phyloP scores from a whole-genome alignment of 2,329 filamentous ascomycete genomes.

The Thelonectria rubi region DNA sequence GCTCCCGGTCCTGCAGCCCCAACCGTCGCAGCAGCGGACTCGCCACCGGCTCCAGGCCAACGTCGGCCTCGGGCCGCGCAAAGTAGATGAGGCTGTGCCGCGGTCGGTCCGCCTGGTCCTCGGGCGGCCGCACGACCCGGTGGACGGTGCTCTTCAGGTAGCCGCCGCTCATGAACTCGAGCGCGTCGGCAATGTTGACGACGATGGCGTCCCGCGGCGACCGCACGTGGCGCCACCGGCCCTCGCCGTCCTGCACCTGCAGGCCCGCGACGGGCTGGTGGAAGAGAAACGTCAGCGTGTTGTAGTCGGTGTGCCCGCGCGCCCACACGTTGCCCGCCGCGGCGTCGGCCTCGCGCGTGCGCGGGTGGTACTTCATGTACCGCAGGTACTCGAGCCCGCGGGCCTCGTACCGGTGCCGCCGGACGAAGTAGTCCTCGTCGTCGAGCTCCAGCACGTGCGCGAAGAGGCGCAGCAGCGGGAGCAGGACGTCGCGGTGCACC shows the following conservation, averaged over 20 bases:
- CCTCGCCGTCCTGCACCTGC: conserved; percentile 57
- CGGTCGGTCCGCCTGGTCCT: conserved; percentile 53
- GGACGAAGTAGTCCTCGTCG: conserved; percentile 17
- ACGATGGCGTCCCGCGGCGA: conserved; percentile 60
- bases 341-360: conserved; percentile 52
- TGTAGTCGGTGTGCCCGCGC: conserved; percentile 63
- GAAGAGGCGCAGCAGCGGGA: conserved; percentile 12
- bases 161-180: conserved; percentile 58
- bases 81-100: conserved; percentile 59
- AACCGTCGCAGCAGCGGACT: conserved; percentile 7
- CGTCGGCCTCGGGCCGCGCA: conserved; percentile 47
- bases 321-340: conserved; percentile 48
- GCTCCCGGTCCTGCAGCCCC: conserved; percentile 8
- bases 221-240: conserved; percentile 60
- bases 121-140: conserved; percentile 53
- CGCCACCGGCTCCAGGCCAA: conserved; percentile 7
- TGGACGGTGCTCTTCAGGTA: conserved; percentile 57
- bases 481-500: conserved; percentile 10
- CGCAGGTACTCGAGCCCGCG: conserved; percentile 52
- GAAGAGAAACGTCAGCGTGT: conserved; percentile 65
- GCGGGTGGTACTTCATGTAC: conserved; percentile 61
- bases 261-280: conserved; percentile 65
- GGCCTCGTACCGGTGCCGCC: conserved; percentile 14
- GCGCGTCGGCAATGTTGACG: conserved; percentile 60
- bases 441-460: conserved; percentile 17